Evolutionary conservation across 108 stramenopile genomes (phyloP), one percentile per base, ranked within the genome.

Genomic region (Fragilaria crotonensis): DNA sequence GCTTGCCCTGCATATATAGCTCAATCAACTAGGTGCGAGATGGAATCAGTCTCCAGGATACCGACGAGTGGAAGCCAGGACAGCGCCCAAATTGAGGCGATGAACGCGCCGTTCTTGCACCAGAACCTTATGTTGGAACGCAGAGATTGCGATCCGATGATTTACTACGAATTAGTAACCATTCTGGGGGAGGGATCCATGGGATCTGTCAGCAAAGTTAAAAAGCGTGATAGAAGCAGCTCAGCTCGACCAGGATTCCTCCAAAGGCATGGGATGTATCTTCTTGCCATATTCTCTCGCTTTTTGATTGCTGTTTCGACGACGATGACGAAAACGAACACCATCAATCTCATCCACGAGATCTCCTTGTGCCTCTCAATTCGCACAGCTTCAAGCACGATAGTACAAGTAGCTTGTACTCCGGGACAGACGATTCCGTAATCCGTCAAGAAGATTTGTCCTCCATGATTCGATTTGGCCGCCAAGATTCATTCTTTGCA

Each of bases 101-200:
- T n/a, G n/a, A n/a, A n/a, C n/a, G n/a, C n/a, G n/a, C n/a, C n/a
- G n/a, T n/a, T n/a, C 14, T 41, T 41, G 14, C 14, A 41, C 36
- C 11, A 41, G 36, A 72, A 72, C 49, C 48, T 68, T 22, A 69
- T 55, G 3, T 49, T 62, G 19, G 57, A 60, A 29, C 68, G 55
- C n/a, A 22, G 44, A 17, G 57, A 65, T 54, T 54, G 76, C 20
- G 67, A 77, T 66, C 68, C 68, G 0, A 9, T 17, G 17, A 29
- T 41, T 4, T 58, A 58, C 44, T 78, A 73, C 59, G 70, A 74
- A 46, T 47, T 75, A 11, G 56, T 79, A 0, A n/a, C 60, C 45
- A 58, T 67, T 19, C 52, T 80, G 44, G 79, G 79, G 1, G 68
- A 52, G 20, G 79, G 79, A 4, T 71, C 70, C 30, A 80, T 80